Base-by-base conservation (phyloP, 106 monocot species). In the Vanilla planifolia region DNA sequence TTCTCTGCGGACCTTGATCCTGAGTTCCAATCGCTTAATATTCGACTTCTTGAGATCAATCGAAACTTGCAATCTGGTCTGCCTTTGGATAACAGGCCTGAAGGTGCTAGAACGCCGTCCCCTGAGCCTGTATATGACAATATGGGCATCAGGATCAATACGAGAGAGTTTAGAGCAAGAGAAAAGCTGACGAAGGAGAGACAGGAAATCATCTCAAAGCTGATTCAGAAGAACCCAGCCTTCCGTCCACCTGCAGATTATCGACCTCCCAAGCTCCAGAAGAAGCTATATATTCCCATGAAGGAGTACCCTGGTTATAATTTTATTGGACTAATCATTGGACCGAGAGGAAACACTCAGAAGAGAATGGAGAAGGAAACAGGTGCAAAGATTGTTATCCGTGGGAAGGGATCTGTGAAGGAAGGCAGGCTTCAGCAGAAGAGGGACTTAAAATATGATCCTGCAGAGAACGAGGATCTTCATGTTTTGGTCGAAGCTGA, bases 311-410 rank as follows among this genome's bases (percentile, higher is more conserved):
- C 96, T 0, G 86, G 86, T 6, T 96, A 96, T 57, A 96, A 96
- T 48, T 91, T 96, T 42, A 86, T 87, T 16, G 96, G 96, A 1
- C 76, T 96, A 47, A 91, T 96, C 8, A 87, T 96, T 13, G 96
- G 89, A 5, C 93, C 89, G 1, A 73, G 85, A 19, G 93, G 93
- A 5, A 94, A 89, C 69, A 86, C 85, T 0, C 83, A 89, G 72
- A 94, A 89, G 67, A 57, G 85, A 51, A 94, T 94, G 93, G 93
- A 94, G 89, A 86, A 80, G 67, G 89, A 94, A 68, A 91, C 95
- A 1, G 90, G 90, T 6, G 86, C 96, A 3, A 87, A 84, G 64
- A 87, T 91, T 59, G 79, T 84, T 21, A 79, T 96, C 25, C 65
- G 96, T 19, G 91, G 96, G 0, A 96, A 82, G 37, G 96, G 91